Evolutionary conservation across 352 stramenopile genomes (phyloP).

Genomic region (Peronospora destructor): DNA sequence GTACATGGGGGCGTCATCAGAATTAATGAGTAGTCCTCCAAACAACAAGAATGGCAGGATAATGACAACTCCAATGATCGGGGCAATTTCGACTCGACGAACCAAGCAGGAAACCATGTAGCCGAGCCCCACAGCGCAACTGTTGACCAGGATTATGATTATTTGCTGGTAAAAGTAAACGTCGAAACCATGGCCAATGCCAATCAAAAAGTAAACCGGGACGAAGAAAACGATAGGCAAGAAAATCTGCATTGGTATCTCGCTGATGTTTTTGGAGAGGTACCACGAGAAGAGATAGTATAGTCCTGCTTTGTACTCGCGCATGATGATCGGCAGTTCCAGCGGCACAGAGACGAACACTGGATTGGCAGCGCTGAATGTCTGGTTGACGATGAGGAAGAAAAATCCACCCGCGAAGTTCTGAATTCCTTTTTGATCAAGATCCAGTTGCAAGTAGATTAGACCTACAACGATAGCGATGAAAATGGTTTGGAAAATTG

Average conservation of each 20-base stretch:
- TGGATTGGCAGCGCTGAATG: constrained; percentile 25
- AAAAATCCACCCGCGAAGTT: constrained; percentile 41
- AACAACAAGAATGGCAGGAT: constrained; percentile 43
- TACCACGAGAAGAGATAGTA: constrained; percentile 42
- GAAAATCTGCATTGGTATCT: constrained; percentile 41
- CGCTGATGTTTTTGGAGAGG: constrained; percentile 44
- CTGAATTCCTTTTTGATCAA: constrained; percentile 38
- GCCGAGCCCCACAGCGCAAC: constrained; percentile 29
- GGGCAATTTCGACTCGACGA: constrained; percentile 28
- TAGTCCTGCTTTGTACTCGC: constrained; percentile 33
- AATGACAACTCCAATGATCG: constrained; percentile 29
- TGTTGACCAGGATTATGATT: constrained; percentile 35
- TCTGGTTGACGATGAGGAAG: constrained; percentile 41
- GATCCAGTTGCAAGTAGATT: constrained; percentile 41
- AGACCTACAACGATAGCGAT: constrained; percentile 32
- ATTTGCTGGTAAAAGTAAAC: constrained; percentile 35
- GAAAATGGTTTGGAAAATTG: constrained; percentile 28
- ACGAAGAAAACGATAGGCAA: constrained; percentile 37
- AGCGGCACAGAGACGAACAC: constrained; percentile 35
- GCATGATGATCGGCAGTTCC: constrained; percentile 38
- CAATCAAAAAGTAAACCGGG: constrained; percentile 36
- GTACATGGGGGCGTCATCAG: constrained; percentile 32
- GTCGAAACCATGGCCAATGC: constrained; percentile 29
- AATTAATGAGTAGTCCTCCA: constrained; percentile 41
- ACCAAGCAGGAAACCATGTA: constrained; percentile 38